Base-by-base conservation (phyloP, 371 early-diverging fungal species). In the Mucor piriformis region DNA sequence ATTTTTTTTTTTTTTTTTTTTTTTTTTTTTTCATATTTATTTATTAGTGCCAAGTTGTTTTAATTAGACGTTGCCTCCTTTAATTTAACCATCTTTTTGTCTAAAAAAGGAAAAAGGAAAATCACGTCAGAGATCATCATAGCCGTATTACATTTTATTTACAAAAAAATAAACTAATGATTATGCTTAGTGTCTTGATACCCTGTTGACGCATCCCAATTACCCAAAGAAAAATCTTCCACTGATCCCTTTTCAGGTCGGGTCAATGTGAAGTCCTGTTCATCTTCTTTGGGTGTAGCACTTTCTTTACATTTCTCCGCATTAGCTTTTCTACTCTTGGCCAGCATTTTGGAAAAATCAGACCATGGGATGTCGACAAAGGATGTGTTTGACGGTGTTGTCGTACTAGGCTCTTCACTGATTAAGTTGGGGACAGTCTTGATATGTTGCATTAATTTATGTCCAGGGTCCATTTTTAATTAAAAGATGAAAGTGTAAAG, bases 401-500 rank as follows among this genome's bases (percentile, higher is more conserved):
- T 59, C 8, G 51, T 66, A 3, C 59, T 48, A 23, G 70, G 70
- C 11, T 70, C 70, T 37, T 70, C 70, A 42, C 54, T 66, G 35
- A 70, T 50, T 21, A 70, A 46, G 24, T 70, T 70, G n/a, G 70
- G 70, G 6, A 70, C 56, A 7, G 57, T 61, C 52, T 70, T 70
- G 24, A 70, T 24, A 21, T 70, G 57, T 55, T 66, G 66, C 20
- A 70, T 46, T 25, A 62, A 40, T 37, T 61, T 27, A 16, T 62
- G 46, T n/a, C 70, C 70, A 33, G 70, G 70, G 59, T 70, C 70
- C 70, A 70, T 70, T 51, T 42, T 42, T 29, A n/a, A n/a, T n/a
- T n/a, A n/a, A n/a, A n/a, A n/a, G n/a, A n/a, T n/a, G n/a, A n/a
- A n/a, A n/a, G n/a, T n/a, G n/a, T n/a, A n/a, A n/a, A n/a, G n/a